Conservation (phyloP, 2,329 filamentous ascomycete genomes). For the Talaromyces verruculosus region DNA sequence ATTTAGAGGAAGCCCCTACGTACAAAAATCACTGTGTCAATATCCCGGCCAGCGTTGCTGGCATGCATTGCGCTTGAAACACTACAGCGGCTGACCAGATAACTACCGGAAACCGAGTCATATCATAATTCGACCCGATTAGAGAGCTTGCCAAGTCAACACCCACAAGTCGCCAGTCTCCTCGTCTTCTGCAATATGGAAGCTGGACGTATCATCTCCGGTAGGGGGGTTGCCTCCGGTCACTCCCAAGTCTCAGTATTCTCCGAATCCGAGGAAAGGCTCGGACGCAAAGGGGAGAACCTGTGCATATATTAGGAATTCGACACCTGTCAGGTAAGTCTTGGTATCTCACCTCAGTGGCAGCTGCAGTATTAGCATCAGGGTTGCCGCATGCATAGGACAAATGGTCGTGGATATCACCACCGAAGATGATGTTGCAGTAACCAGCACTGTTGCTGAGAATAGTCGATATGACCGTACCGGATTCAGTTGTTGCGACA, state of each 20-base stretch:
- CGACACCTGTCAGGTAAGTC: not conserved
- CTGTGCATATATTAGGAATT: not conserved
- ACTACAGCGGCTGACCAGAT: not conserved
- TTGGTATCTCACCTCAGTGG: not conserved
- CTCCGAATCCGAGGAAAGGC: not conserved
- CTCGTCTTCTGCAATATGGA: not conserved
- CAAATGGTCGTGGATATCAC: not conserved
- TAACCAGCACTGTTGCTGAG: not conserved
- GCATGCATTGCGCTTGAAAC: not conserved
- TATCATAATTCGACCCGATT: not conserved
- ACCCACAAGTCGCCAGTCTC: not conserved
- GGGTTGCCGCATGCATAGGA: conserved; percentile 1
- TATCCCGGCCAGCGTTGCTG: no score
- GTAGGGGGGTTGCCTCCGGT: not conserved
- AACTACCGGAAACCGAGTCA: not conserved
- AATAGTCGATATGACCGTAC: not conserved
- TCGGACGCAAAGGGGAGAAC: not conserved
- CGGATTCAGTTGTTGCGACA: not conserved
- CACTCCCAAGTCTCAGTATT: not conserved
- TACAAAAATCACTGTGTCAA: no score
- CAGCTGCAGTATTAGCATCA: not conserved
- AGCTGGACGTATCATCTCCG: not conserved
- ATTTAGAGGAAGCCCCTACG: no score
- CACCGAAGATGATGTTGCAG: not conserved
- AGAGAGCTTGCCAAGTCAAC: not conserved